phyloP scores from a whole-genome alignment of 441 rosid species.

The Pelargonium exstipulatum region DNA sequence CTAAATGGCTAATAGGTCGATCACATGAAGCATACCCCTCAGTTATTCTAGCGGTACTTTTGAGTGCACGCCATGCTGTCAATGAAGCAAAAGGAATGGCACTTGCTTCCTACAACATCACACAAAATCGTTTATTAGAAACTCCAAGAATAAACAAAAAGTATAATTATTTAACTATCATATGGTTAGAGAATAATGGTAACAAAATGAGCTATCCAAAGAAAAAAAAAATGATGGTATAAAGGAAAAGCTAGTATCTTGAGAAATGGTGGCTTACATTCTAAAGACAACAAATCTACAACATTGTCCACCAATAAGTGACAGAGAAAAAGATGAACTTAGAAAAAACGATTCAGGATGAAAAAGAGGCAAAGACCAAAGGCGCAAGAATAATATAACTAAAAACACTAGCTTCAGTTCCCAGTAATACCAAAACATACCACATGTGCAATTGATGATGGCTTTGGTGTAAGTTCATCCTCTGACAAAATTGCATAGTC shows the following conservation, averaged over 20 bases:
- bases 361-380: conserved; percentile 5
- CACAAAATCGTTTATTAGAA: background rate
- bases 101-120: conserved; percentile 67
- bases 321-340: background rate
- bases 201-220: background rate
- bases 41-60: conserved; percentile 73
- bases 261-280: background rate
- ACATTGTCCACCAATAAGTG: background rate
- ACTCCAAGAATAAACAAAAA: background rate
- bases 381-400: background rate
- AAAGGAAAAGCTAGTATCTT: background rate
- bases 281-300: background rate
- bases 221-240: too few relatives aligned
- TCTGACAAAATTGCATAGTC: conserved; percentile 78
- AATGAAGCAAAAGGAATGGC: conserved; percentile 91
- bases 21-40: conserved; percentile 56
- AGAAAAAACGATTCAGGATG: background rate
- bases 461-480: conserved; percentile 72
- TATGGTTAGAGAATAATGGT: background rate
- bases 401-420: conserved; percentile 4
- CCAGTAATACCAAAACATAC: conserved; percentile 30
- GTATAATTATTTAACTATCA: background rate
- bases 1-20: background rate
- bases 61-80: conserved; percentile 96
- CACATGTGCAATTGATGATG: conserved; percentile 64